Evolutionary conservation across 106 monocot genomes (phyloP), one percentile per base, ranked within the genome.

Genomic region (Dioscorea alata): DNA sequence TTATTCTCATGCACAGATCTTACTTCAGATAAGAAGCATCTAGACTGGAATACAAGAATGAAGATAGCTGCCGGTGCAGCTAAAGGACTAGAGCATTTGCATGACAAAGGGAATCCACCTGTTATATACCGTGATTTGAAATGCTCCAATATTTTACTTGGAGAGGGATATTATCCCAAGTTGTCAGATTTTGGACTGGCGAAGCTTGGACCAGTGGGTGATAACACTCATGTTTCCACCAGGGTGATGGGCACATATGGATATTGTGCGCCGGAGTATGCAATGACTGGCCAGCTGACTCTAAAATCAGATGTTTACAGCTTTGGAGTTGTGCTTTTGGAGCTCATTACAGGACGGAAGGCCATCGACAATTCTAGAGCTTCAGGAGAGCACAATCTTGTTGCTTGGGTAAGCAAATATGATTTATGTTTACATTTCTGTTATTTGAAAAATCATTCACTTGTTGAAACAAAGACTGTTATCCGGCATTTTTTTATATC

Each of bases 31-130:
- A 78, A 59, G 64, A 78, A 66, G 50, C 58, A 59, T 18, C 71
- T 78, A 48, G 78, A 78, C 33, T 78, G 78, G 78, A 72, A 49
- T n/a, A 78, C 71, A n/a, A 70, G 77, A 23, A 71, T 77, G 77
- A 77, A 71, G 65, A 70, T 77, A 54, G 77, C 77, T 56, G 64
- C 78, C 52, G 66, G 71, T 59, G 78, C 78, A 59, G 71, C 71
- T 2, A 71, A 71, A 59, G 78, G 78, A 2, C 57, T 78, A 61
- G 78, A 78, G 34, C 66, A 78, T 57, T 61, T 78, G 59, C 71
- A 78, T 48, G 71, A 78, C 60, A 71, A 66, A 67, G 71, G 71
- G 20, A 78, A 50, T 49, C 71, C 78, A 35, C 65, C 78, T 5
- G 78, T 78, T 60, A 78, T 78, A 31, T 78, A 71, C 58, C 71